phyloP scores from a whole-genome alignment of 345 rosid species.

The Clarkia xantiana region DNA sequence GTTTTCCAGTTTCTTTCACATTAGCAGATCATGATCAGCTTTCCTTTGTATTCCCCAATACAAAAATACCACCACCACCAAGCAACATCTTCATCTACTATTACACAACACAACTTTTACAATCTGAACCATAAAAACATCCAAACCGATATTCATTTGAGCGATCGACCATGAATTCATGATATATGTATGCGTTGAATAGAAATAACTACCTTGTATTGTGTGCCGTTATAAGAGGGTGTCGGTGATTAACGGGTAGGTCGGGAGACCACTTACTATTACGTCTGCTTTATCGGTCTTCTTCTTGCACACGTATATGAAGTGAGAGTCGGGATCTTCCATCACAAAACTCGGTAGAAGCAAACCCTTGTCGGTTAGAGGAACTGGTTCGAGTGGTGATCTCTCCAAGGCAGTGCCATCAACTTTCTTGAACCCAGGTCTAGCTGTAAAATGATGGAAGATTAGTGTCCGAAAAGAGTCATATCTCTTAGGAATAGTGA shows the following conservation, averaged over 20 bases:
- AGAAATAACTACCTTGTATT: conserved; percentile 3
- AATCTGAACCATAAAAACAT: no score
- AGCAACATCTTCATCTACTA: no score
- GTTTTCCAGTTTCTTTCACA: no score
- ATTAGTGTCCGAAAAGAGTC: neutral
- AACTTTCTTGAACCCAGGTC: conserved; percentile 59
- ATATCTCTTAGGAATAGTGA: neutral
- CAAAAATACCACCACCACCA: no score
- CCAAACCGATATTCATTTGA: no score
- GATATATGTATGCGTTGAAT: neutral
- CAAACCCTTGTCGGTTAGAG: conserved; percentile 47
- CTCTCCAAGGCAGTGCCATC: conserved; percentile 25
- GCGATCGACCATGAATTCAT: no score
- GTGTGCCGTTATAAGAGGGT: conserved; percentile 11
- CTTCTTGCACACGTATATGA: conserved; percentile 67
- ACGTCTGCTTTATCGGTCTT: conserved; percentile 19
- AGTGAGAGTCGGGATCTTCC: conserved; percentile 92
- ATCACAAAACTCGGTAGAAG: conserved; percentile 50
- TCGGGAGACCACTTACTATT: no score
- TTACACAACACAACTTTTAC: no score
- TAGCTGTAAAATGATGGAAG: conserved; percentile 35
- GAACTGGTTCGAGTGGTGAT: conserved; percentile 52
- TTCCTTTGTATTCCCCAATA: no score
- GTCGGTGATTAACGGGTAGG: conserved; percentile 28
- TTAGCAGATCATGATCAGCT: no score